A percentile compares a stretch with the other conserved stretches of the same genome.
phyloP scores from a whole-genome alignment of 2,329 filamentous ascomycete species.

The Pyrenophora teres region DNA sequence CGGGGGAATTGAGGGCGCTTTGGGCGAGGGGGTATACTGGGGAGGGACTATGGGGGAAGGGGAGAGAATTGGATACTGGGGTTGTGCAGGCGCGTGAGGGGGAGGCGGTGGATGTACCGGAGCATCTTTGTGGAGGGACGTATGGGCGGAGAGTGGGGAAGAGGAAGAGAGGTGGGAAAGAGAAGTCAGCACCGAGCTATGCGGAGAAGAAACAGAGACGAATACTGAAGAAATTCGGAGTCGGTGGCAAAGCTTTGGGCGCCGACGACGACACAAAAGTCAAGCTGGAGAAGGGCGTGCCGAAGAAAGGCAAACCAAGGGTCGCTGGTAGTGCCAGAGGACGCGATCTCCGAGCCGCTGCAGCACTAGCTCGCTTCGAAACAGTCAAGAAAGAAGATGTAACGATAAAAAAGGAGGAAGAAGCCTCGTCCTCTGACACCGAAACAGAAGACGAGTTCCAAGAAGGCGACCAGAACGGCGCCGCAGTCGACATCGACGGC shows the following conservation, averaged over 20 bases:
- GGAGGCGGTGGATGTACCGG: conserved; percentile 37
- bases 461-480: conserved; percentile 48
- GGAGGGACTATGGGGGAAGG: conserved; percentile 82
- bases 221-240: conserved; percentile 77
- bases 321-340: conserved; percentile 77
- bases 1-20: conserved; percentile 69
- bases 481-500: conserved; percentile 68
- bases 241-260: conserved; percentile 69
- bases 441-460: conserved; percentile 46
- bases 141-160: conserved; percentile 64
- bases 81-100: conserved; percentile 29
- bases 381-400: conserved; percentile 54
- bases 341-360: conserved; percentile 74
- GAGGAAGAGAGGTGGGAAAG: conserved; percentile 49
- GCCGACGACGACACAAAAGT: conserved; percentile 69
- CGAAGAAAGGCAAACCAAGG: conserved; percentile 67
- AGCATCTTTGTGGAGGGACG: conserved; percentile 81
- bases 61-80: conserved; percentile 62
- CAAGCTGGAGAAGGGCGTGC: conserved; percentile 69
- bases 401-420: conserved; percentile 41
- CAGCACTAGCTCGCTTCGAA: conserved; percentile 75
- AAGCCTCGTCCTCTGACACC: conserved; percentile 29
- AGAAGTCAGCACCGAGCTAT: conserved; percentile 62
- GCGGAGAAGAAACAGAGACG: conserved; percentile 73
- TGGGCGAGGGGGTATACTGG: conserved; percentile 75